Percentiles rank a stretch among this genome's conserved stretches.
Conservation (phyloP, 2,329 filamentous ascomycete genomes). For the Clarireedia monteithiana region DNA sequence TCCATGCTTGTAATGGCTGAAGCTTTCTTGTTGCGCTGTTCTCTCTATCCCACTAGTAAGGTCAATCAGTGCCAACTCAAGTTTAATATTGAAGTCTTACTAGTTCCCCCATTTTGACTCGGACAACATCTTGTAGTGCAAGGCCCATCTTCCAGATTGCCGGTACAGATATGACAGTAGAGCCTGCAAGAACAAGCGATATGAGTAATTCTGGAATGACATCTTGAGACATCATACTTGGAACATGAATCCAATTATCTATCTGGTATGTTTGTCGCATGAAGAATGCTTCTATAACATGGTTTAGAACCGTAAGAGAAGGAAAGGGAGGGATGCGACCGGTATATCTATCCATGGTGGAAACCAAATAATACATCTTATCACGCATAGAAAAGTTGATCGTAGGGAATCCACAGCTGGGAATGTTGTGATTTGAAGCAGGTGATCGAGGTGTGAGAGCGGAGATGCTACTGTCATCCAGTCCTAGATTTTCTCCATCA, state of each 20-base stretch:
- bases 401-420: neutral
- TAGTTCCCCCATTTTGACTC: slow-evolving; percentile 9
- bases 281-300: slow-evolving; percentile 15
- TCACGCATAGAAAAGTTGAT: neutral
- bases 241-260: slow-evolving; percentile 14
- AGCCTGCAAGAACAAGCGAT: slow-evolving; percentile 15
- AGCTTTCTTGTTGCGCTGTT: slow-evolving; percentile 44
- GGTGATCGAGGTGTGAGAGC: slow-evolving; percentile 12
- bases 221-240: slow-evolving; percentile 7
- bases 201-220: slow-evolving; percentile 12
- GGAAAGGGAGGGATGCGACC: slow-evolving; percentile 11
- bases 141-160: slow-evolving; percentile 21
- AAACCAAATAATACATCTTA: slow-evolving; percentile 1
- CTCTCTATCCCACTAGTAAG: slow-evolving; percentile 37
- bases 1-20: slow-evolving; percentile 42
- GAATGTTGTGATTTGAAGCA: slow-evolving; percentile 12
- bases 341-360: slow-evolving; percentile 2
- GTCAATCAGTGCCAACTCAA: neutral
- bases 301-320: slow-evolving; percentile 15
- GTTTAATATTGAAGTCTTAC: slow-evolving; percentile 4
- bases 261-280: slow-evolving; percentile 10
- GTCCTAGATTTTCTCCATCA: slow-evolving; percentile 13
- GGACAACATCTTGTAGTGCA: slow-evolving; percentile 17
- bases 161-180: slow-evolving; percentile 15
- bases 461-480: slow-evolving; percentile 18